Evolutionary conservation across 2,329 filamentous ascomycete species (phyloP).

Genomic region (Aspergillus tamarii): DNA sequence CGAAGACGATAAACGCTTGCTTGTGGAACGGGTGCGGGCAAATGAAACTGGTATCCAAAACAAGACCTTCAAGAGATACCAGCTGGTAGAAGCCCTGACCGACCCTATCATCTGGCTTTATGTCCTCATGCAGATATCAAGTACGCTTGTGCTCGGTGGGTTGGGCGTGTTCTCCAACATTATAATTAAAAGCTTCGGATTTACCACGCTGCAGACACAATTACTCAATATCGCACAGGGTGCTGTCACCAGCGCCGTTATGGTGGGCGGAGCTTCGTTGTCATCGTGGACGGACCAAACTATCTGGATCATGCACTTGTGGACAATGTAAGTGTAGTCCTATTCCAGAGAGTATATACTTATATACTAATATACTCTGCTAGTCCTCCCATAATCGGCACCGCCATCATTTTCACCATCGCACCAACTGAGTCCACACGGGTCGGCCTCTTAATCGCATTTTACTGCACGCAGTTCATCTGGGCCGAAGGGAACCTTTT

Average conservation of each 20-base stretch:
- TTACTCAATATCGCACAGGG: constrained; percentile 73
- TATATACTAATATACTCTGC: constrained; percentile 46
- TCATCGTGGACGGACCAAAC: constrained; percentile 12
- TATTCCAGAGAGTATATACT: constrained; percentile 57
- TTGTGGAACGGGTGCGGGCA: constrained; percentile 59
- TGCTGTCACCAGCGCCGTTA: constrained; percentile 69
- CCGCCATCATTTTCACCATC: constrained; percentile 68
- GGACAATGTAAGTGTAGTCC: background rate
- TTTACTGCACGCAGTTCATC: constrained; percentile 74
- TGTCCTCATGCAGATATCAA: constrained; percentile 19
- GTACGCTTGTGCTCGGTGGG: constrained; percentile 32
- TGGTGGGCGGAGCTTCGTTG: constrained; percentile 53
- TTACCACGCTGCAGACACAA: constrained; percentile 66
- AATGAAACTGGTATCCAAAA: constrained; percentile 65
- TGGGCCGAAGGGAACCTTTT: constrained; percentile 62
- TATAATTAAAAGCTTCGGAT: constrained; percentile 68
- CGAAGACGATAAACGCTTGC: constrained; percentile 63
- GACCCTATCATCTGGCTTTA: constrained; percentile 24
- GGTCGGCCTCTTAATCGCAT: constrained; percentile 67
- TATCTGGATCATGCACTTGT: constrained; percentile 31
- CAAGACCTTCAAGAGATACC: constrained; percentile 51
- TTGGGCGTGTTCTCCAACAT: constrained; percentile 48
- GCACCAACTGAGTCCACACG: constrained; percentile 56
- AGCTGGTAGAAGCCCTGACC: constrained; percentile 51
- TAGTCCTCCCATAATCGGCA: constrained; percentile 69